Evolutionary conservation across 257 asterid species (phyloP).

Genomic region (Forsythia viridissima): DNA sequence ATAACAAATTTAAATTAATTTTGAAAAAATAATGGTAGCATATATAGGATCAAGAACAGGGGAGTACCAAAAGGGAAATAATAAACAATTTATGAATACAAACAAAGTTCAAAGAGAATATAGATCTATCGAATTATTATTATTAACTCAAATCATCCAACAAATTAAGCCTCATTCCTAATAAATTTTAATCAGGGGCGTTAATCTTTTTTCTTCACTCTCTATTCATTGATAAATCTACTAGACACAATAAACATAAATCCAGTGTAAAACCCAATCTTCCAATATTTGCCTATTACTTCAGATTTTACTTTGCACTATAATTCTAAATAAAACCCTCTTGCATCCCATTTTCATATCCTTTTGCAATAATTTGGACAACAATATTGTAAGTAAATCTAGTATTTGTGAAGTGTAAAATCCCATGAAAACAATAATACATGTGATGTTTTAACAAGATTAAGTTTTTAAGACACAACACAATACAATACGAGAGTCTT

Average conservation of each 20-base stretch:
- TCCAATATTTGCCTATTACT: neutral
- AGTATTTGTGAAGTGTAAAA: neutral
- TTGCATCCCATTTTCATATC: neutral
- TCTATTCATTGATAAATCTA: too few relatives aligned
- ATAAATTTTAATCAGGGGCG: too few relatives aligned
- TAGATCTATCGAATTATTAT: too few relatives aligned
- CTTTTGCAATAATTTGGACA: neutral
- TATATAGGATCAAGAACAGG: neutral
- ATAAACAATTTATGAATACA: neutral
- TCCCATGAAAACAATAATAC: neutral
- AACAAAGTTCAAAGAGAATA: neutral
- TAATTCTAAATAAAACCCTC: neutral
- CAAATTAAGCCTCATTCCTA: too few relatives aligned
- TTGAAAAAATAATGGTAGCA: too few relatives aligned
- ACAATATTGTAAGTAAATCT: neutral
- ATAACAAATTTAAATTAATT: neutral
- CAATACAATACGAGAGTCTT: neutral
- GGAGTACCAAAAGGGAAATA: conserved; percentile 24
- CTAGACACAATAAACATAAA: neutral
- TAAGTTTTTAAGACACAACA: neutral
- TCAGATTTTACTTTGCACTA: neutral
- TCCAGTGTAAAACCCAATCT: neutral
- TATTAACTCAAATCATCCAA: too few relatives aligned
- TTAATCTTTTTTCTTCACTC: too few relatives aligned
- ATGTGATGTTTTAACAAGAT: neutral